phyloP scores from a whole-genome alignment of 2,329 filamentous ascomycete species.

The Hymenoscyphus albidus region DNA sequence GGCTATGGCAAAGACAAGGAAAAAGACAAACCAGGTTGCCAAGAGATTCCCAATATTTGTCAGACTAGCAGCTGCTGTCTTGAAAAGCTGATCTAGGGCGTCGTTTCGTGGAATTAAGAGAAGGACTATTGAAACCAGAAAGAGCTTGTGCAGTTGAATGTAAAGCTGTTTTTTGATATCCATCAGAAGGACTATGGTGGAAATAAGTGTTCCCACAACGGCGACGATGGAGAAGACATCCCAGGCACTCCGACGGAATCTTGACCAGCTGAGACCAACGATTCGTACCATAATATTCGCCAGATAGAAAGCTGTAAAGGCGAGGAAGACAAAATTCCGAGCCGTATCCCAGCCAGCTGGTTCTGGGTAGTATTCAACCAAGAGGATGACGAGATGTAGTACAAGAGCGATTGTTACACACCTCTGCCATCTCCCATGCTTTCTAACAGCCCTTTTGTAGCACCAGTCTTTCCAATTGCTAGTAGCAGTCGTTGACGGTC shows the following conservation, averaged over 20 bases:
- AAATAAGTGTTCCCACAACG: constrained; percentile 76
- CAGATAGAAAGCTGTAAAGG: constrained; percentile 77
- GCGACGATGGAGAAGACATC: constrained; percentile 83
- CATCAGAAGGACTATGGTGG: constrained; percentile 71
- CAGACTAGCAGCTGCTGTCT: constrained; percentile 92
- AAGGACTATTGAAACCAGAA: constrained; percentile 83
- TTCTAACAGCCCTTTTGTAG: constrained; percentile 89
- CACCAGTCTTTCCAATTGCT: constrained; percentile 88
- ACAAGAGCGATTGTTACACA: constrained; percentile 76
- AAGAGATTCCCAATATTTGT: constrained; percentile 86
- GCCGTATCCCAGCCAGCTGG: constrained; percentile 64
- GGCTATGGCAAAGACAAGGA: constrained; percentile 93
- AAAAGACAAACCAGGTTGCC: constrained; percentile 96
- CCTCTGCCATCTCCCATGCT: constrained; percentile 87
- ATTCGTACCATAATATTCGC: constrained; percentile 81
- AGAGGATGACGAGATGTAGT: constrained; percentile 75
- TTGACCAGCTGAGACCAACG: constrained; percentile 82
- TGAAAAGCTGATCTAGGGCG: constrained; percentile 95
- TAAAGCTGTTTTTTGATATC: constrained; percentile 55
- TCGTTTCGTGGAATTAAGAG: constrained; percentile 95
- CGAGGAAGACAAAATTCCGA: constrained; percentile 74
- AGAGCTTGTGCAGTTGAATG: constrained; percentile 85
- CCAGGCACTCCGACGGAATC: constrained; percentile 92
- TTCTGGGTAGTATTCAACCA: constrained; percentile 82
- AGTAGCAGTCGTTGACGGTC: constrained; percentile 73